phyloP scores from a whole-genome alignment of 495 filamentous ascomycete species.

The Pseudoneurospora amorphoporcata region DNA sequence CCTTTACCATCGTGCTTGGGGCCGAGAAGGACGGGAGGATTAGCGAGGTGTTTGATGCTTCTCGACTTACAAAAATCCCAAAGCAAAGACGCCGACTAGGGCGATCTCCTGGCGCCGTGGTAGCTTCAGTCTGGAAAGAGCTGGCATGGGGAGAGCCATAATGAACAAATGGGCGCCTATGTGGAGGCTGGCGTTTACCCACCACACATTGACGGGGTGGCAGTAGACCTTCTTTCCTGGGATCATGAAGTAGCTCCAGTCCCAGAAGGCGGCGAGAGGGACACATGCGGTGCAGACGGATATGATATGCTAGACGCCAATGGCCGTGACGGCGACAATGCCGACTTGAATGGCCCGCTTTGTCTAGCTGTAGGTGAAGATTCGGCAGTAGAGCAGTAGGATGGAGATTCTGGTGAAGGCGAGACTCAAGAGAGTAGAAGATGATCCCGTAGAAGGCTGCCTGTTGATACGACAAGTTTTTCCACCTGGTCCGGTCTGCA shows the following conservation, averaged over 20 bases:
- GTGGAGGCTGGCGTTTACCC: constrained; percentile 19
- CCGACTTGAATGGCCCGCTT: constrained; percentile 14
- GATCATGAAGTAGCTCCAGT: constrained; percentile 15
- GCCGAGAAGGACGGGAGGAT: neutral
- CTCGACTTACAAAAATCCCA: constrained; percentile 19
- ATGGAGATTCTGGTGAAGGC: constrained; percentile 21
- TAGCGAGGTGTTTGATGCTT: neutral
- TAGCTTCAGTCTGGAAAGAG: constrained; percentile 15
- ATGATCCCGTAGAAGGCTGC: constrained; percentile 20
- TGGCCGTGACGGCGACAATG: constrained; percentile 11
- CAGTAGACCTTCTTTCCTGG: constrained; percentile 12
- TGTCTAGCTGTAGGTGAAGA: constrained; percentile 21
- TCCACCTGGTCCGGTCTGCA: neutral
- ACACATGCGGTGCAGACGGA: constrained; percentile 20
- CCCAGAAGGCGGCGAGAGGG: constrained; percentile 21
- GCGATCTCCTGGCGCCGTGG: constrained; percentile 18
- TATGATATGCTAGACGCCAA: constrained; percentile 17
- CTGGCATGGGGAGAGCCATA: constrained; percentile 20
- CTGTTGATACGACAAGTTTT: neutral
- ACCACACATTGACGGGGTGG: constrained; percentile 19
- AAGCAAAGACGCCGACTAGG: constrained; percentile 18
- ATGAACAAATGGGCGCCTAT: constrained; percentile 17
- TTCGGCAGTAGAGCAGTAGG: constrained; percentile 20
- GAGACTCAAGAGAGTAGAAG: constrained; percentile 20
- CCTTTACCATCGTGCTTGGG: neutral